A percentile compares a stretch with the other conserved stretches of the same genome.
Evolutionary conservation across 352 stramenopile species (phyloP).

Genomic region (Phytophthora macrochlamydospora): DNA sequence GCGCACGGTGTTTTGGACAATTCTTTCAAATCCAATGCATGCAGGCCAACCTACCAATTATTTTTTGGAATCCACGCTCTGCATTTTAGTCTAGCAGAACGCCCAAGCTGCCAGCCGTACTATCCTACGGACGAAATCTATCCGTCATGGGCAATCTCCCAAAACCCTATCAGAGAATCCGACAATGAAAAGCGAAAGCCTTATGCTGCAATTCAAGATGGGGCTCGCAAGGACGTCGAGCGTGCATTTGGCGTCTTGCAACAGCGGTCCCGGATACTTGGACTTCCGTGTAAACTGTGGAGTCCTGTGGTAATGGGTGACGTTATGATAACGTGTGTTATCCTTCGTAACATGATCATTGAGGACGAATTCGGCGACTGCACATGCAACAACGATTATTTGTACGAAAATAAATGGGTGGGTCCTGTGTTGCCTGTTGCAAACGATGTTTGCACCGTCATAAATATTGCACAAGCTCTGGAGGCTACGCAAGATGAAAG

Average conservation of each 20-base stretch:
- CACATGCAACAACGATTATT: conserved; percentile 4
- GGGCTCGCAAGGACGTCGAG: not conserved
- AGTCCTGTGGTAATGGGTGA: not conserved
- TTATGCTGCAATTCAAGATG: not conserved
- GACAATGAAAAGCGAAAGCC: not conserved
- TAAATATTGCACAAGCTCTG: not conserved
- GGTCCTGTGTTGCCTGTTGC: not conserved
- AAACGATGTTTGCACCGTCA: not conserved
- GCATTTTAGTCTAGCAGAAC: not conserved
- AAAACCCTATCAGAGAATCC: not conserved
- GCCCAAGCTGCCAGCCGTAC: not conserved
- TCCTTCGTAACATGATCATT: conserved; percentile 19
- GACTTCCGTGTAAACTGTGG: conserved; percentile 9
- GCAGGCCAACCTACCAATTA: too few relatives aligned
- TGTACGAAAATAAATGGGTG: conserved; percentile 8
- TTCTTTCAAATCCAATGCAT: too few relatives aligned
- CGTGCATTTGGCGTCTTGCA: not conserved
- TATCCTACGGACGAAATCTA: conserved; percentile 1
- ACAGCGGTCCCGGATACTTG: not conserved
- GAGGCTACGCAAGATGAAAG: not conserved
- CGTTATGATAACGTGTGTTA: conserved; percentile 10
- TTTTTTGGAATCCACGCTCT: not conserved
- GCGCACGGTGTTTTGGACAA: too few relatives aligned
- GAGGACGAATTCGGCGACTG: conserved; percentile 3
- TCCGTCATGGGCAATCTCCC: not conserved